Base-by-base conservation (phyloP, 129 eudicot species). In the Lactuca saligna region DNA sequence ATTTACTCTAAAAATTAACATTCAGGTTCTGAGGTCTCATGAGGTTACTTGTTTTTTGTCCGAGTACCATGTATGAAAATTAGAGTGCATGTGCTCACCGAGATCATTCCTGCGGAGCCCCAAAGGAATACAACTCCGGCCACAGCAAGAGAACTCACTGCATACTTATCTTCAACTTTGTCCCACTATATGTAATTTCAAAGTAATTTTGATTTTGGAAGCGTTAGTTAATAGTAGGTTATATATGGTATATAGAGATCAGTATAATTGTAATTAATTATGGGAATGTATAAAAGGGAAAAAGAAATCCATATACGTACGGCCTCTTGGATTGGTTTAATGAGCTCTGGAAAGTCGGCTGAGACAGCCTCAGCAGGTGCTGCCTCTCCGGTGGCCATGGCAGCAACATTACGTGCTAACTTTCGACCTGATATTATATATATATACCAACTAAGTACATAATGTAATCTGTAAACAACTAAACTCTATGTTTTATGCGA, bases 151-250 rank as follows among this genome's bases (percentile, higher is more conserved):
- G 95, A 86, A 76, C 78, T 82, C 79, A 92, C 91, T 32, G 98
- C 96, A 67, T 89, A 92, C 80, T 92, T 92, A 77, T 92, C 98
- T 71, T 92, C 98, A 20, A 92, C 85, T 77, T 92, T 92, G 39
- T 86, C 94, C 98, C 98, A 92, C 98, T 92, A 68, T 25, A 63
- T 10, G 44, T 5, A 8, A 11, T 65, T 67, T 11, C 11, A 44
- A 44, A 31, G 34, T 66, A 33, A 50, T 16, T 51, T 9, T 46
- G 9, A 9, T 13, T 13, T 14, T 31, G 6, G 29, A 4, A 16
- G 56, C 56, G n/a, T 4, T 68, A 9, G 54, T 13, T 17, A 41
- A 10, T 60, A 60, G 34, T 15, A 8, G 32, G 44, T 31, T 61
- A 14, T 34, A 14, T 34, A 61, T 35, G 1, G 53, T 0, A 39